These are phyloP conservation scores for Sporisorium exsertum DNA, from an alignment of 1,284 basidiomycete genomes.

Conservation along the genomic window DNA sequence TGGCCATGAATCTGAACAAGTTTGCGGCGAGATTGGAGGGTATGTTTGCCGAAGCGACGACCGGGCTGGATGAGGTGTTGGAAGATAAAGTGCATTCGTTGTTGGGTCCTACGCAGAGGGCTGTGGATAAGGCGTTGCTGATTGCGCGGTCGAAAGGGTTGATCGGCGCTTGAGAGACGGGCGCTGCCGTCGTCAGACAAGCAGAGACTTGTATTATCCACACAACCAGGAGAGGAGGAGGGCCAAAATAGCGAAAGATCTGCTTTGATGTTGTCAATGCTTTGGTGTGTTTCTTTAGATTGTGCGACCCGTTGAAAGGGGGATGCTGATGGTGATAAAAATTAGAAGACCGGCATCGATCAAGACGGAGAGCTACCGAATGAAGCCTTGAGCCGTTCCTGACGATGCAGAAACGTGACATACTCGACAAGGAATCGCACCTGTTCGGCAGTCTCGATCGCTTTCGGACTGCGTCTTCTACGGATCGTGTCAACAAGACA, in stretches of 20 bases:
- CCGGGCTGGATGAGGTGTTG: constrained; percentile 22
- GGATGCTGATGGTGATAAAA: constrained; percentile 1
- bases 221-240: background rate
- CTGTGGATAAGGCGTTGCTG: constrained; percentile 18
- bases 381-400: constrained; percentile 30
- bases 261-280: background rate
- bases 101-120: constrained; percentile 18
- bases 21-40: constrained; percentile 9
- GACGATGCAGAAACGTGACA: constrained; percentile 52
- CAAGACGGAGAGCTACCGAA: background rate
- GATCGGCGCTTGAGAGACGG: background rate
- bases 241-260: background rate
- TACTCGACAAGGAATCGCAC: constrained; percentile 61
- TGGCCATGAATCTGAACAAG: constrained; percentile 37
- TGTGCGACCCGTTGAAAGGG: too few relatives aligned
- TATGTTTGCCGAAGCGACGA: constrained; percentile 1
- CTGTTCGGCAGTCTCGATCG: constrained; percentile 69
- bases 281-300: too few relatives aligned
- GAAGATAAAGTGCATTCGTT: constrained; percentile 13
- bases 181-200: background rate
- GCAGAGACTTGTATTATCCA: background rate
- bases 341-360: background rate
- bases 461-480: constrained; percentile 61
- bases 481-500: constrained; percentile 61
- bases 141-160: constrained; percentile 11